Evolutionary conservation across 805 yeast species (phyloP), one percentile per base, ranked within the genome.

Genomic region (Schwanniomyces occidentalis): DNA sequence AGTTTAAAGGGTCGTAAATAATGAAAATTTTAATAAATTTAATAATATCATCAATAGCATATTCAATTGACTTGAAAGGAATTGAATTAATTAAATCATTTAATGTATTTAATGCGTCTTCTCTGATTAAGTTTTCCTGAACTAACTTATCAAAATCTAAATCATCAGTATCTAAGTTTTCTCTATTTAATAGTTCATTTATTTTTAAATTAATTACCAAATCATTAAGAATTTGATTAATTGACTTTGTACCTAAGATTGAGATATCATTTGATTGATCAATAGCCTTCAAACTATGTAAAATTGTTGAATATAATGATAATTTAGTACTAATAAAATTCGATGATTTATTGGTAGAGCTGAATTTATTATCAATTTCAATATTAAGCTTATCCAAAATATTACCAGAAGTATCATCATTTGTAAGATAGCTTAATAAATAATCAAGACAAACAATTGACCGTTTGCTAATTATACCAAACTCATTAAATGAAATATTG

Each of bases 401-500:
- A 4, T 36, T 38, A 10, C 18, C 24, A 3, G 35, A 12, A 8
- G 21, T 13, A 5, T 31, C 38, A 3, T 27, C 24, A 24, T 48
- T 44, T 0, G 40, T 41, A 5, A 57, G 30, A 18, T 64, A 34
- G 26, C 55, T 42, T n/a, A 67, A 51, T 12, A 76, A 49, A n/a
- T 50, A 47, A 5, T 76, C 78, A 13, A 76, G 56, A 0, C 75
- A 74, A n/a, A 62, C 55, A 14, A 75, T 66, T 0, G 80, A 63
- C 26, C 78, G 64, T 43, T 75, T 77, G 28, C 75, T 63, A 13
- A 76, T 62, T 6, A 73, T 63, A 2, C 73, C 75, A 8, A 56
- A 52, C 9, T 65, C 67, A n/a, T 46, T 44, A 39, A 64, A 72
- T 1, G 71, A 53, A 2, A 71, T 54, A 1, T 51, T 45, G 8